These are phyloP conservation scores for Plectosphaerella plurivora DNA, from an alignment of 2,329 filamentous ascomycete species.

Conservation along the genomic window DNA sequence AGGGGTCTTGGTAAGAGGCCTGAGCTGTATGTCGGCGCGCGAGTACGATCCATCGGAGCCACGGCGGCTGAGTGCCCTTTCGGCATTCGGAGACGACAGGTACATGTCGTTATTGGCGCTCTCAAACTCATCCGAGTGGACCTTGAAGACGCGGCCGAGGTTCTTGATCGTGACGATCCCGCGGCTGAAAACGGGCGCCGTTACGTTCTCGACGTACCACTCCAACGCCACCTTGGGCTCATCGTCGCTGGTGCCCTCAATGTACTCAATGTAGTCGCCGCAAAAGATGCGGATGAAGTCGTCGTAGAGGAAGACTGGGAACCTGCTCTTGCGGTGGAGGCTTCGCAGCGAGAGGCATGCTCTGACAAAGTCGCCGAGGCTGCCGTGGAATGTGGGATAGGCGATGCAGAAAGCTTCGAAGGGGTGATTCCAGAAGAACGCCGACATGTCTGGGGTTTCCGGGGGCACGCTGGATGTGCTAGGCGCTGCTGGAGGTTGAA, in stretches of 20 bases:
- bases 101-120: neutral
- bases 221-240: slow-evolving; percentile 30
- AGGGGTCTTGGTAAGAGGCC: neutral
- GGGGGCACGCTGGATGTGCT: neutral
- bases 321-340: slow-evolving; percentile 23
- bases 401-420: slow-evolving; percentile 32
- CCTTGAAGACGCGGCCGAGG: slow-evolving; percentile 25
- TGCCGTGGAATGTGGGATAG: slow-evolving; percentile 40
- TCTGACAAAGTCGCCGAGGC: slow-evolving; percentile 34
- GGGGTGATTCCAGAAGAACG: slow-evolving; percentile 14
- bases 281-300: slow-evolving; percentile 46
- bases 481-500: no score
- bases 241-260: slow-evolving; percentile 20
- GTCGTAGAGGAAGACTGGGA: slow-evolving; percentile 44
- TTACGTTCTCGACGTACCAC: slow-evolving; percentile 31
- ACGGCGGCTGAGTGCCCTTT: neutral
- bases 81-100: neutral
- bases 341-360: slow-evolving; percentile 39
- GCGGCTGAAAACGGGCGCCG: slow-evolving; percentile 15
- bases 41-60: neutral
- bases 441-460: neutral
- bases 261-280: slow-evolving; percentile 36
- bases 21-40: neutral
- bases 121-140: slow-evolving; percentile 25
- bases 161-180: slow-evolving; percentile 28